Percentiles rank a stretch among this genome's conserved stretches.
phyloP scores from a whole-genome alignment of 305 asterid species.

The Fraxinus paxiana region DNA sequence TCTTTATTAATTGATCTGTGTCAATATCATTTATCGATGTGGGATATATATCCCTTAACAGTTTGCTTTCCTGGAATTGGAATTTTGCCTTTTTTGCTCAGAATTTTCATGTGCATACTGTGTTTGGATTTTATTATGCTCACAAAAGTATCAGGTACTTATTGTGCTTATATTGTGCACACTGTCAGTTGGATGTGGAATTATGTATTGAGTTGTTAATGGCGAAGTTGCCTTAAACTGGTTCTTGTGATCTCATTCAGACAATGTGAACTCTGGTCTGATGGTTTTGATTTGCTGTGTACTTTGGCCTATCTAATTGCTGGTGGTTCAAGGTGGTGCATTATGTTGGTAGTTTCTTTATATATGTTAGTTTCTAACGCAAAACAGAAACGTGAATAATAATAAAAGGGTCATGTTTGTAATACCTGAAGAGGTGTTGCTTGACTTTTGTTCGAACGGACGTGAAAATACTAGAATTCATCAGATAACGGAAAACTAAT shows the following conservation, averaged over 20 bases:
- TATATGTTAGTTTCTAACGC: not conserved
- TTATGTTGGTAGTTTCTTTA: not conserved
- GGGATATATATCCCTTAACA: no score
- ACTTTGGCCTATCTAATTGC: constrained; percentile 42
- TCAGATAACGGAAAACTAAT: not conserved
- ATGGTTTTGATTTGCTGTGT: constrained; percentile 66
- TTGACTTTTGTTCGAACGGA: not conserved
- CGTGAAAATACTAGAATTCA: not conserved
- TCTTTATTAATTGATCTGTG: no score
- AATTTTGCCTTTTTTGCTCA: not conserved
- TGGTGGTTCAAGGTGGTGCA: not conserved
- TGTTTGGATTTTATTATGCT: not conserved
- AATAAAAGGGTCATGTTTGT: not conserved
- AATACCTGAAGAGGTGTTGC: not conserved
- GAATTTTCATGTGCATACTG: not conserved
- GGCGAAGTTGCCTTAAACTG: constrained; percentile 63
- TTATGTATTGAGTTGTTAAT: constrained; percentile 29
- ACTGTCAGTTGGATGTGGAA: constrained; percentile 32
- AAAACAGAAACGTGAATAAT: not conserved
- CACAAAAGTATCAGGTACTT: not conserved
- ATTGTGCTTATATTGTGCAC: not conserved
- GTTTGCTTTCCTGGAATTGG: not conserved
- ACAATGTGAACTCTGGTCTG: constrained; percentile 60
- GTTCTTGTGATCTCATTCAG: constrained; percentile 60
- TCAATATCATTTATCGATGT: no score